Base-by-base conservation (phyloP, 306 rosid genomes). In the Myrica gale region DNA sequence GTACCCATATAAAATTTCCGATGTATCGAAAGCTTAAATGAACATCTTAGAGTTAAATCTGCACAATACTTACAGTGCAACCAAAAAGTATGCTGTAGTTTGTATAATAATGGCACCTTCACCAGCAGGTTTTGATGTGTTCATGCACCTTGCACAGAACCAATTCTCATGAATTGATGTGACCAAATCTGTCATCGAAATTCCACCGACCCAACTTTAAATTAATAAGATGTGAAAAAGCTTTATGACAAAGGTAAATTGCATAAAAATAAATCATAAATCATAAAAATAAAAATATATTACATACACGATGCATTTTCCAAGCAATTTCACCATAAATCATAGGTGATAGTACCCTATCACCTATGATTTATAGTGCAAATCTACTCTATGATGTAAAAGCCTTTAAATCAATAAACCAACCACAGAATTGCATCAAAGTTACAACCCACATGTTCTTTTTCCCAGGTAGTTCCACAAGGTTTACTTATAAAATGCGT, bases 131-230 rank as follows among this genome's bases (percentile, higher is more conserved):
- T 89, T 91, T 82, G 91, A 89, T 39, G 97, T 94, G 90, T 92
- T 94, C 83, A 90, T 77, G 85, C 97, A 91, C 94, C 98, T 91
- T 68, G 94, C 98, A 81, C 91, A 76, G 70, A 91, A 88, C 98
- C 96, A 93, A 69, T 81, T 90, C 87, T 91, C 98, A 58, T 91
- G 97, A 74, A 93, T 89, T 77, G 97, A 87, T 4, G 97, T 93
- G 67, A 90, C 93, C 82, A 91, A 72, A 79, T 91, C 97, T 93
- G 93, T 66, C 88, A 93, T 73, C 65, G 54, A 80, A 75, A 83
- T 71, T 77, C 42, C 82, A 57, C 69, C 46, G 21, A 77, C 54
- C 62, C 72, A 47, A 74, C 63, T 81, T 84, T 44, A 74, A 69
- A 50, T 75, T 55, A 53, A 75, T 55, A 74, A 65, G 39, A 56